Base-by-base conservation (phyloP, 331 rosid species). In the Arachis monticola region DNA sequence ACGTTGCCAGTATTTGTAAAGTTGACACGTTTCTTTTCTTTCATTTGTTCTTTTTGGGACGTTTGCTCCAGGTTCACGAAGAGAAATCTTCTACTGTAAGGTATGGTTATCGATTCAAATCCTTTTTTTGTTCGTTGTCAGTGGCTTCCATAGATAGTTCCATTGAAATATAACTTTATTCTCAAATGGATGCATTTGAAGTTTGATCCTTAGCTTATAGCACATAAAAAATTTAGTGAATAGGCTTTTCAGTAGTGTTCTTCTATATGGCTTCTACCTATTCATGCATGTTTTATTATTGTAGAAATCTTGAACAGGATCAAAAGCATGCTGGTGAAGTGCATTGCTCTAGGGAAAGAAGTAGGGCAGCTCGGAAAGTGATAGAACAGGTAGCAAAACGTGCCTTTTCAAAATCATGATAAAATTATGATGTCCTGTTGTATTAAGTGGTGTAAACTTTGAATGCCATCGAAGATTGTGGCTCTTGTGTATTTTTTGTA, bases 331-430 rank as follows among this genome's bases (percentile, higher is more conserved):
- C 62, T 79, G 84, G 62, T 22, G 95, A 88, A 82, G 88, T 91
- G 50, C 96, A 79, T 68, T 94, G 99, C 81, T 94, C 99, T 48
- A 83, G 99, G 81, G 95, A 90, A 75, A 92, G 99, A 81, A 94
- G 96, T 58, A 83, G 89, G 83, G 87, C 83, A 38, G 97, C 96
- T 8, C 78, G 88, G 94, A 82, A 88, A 80, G 83, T 90, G 52
- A 83, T 87, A 11, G 93, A 90, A 76, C 82, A 91, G 90, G 97
- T 90, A 80, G 64, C 63, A 31, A 8, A 30, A 63, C 46, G 32
- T 64, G 46, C 65, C 65, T 52, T 14, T 72, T 70, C 22, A 62
- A 64, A 66, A 56, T 50, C 51, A 5, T 69, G 52, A 64, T 79
- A 30, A 8, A 44, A 12, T 50, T 67, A 42, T 44, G 6, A 35